Base-by-base conservation (phyloP, 257 asterid genomes). In the Lycium ferocissimum region DNA sequence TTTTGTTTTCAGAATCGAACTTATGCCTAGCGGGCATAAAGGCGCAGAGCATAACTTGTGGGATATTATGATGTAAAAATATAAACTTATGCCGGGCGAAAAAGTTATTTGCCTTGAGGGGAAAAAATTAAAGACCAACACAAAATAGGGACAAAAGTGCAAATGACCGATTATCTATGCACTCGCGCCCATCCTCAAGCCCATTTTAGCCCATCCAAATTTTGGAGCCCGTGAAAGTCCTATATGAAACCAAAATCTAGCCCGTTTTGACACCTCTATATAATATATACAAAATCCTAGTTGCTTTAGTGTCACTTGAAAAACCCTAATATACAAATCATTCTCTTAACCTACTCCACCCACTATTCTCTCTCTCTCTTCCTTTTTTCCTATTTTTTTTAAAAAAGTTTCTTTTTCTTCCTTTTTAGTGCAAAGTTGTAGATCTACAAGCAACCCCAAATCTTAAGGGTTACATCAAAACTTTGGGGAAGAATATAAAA, bases 271-370 rank as follows among this genome's bases (percentile, higher is more conserved):
- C 11, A 73, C 15, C 3, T 73, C 6, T 73, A 67, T 7, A 67
- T 67, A n/a, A 43, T 18, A 40, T 40, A 40, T 40, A 72, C 1
- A 18, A n/a, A 43, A 72, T 43, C 11, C 3, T 47, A 1, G 3
- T 33, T 58, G 62, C 9, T 66, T 66, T 15, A 15, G 15, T 43
- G 6, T 17, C 6, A 7, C 4, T 40, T n/a, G 2, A 20, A 33
- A 49, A 83, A 51, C 35, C 40, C 22, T 58, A 83, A 65, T 33
- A 83, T 47, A 51, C 40, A 66, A 83, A 61, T 61, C 59, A 81
- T 58, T 35, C 37, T 9, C 79, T 45, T 45, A 66, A 45, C 17
- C 26, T 7, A 62, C 33, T 6, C 58, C 14, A 14, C 17, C 79
- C 45, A 26, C 33, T 26, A 26, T 3, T 4, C 65, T 9, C 58